Evolutionary conservation across 75 land plant species (phyloP).

Genomic region (Ceratopteris richardii): DNA sequence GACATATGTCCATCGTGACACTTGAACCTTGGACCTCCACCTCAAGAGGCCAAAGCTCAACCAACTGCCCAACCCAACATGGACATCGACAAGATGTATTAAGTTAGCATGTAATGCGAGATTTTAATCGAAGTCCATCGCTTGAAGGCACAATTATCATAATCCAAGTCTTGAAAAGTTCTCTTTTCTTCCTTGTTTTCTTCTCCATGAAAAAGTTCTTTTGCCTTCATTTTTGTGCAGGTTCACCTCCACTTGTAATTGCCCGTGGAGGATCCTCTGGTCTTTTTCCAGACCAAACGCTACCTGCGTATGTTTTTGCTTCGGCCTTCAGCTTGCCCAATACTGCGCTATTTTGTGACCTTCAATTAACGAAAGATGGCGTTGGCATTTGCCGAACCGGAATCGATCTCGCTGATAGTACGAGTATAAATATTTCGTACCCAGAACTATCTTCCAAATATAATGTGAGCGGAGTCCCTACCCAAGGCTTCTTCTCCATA

Average conservation of each 20-base stretch:
- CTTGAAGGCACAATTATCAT: too few species aligned
- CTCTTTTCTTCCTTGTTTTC: too few species aligned
- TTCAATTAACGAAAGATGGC: conserved; percentile 72
- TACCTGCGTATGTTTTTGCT: conserved; percentile 30
- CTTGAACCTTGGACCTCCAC: too few species aligned
- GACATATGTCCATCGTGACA: too few species aligned
- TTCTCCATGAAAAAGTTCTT: too few species aligned
- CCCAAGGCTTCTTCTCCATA: conserved; percentile 52
- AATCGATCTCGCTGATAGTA: conserved; percentile 34
- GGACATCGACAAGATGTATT: too few species aligned
- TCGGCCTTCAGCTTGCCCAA: conserved; percentile 19
- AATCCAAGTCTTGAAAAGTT: too few species aligned
- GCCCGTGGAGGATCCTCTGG: conserved; percentile 81
- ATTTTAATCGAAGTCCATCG: too few species aligned
- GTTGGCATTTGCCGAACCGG: conserved; percentile 58
- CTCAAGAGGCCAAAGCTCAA: too few species aligned
- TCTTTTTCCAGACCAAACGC: conserved; percentile 76
- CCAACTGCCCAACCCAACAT: too few species aligned
- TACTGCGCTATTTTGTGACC: conserved; percentile 50
- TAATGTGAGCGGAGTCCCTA: conserved; percentile 45
- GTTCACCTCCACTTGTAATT: conserved; percentile 46
- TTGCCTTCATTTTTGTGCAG: conserved; percentile 62
- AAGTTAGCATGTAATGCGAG: too few species aligned
- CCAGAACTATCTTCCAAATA: conserved; percentile 20
- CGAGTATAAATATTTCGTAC: conserved; percentile 24